A percentile compares a stretch with the other conserved stretches of the same genome.
Conservation (phyloP, 805 yeast genomes). For the Wickerhamiella cacticola region DNA sequence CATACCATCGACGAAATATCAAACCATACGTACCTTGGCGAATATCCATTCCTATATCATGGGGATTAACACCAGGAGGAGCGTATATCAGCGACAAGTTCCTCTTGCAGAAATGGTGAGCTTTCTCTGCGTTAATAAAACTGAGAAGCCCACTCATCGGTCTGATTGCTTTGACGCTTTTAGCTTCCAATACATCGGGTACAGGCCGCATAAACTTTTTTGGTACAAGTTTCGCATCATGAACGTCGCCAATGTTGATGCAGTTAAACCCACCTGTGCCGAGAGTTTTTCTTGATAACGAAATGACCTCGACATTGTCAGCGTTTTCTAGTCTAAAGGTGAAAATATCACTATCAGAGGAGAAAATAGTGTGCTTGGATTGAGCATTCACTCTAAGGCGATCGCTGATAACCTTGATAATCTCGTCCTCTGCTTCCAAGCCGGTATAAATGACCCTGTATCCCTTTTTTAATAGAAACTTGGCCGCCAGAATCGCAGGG, state of each 20-base stretch:
- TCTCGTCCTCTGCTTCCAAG: slow-evolving; percentile 13
- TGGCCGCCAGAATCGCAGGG: slow-evolving; percentile 1
- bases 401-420: slow-evolving; percentile 3
- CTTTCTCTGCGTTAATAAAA: neutral
- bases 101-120: neutral
- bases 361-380: slow-evolving; percentile 2
- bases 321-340: slow-evolving; percentile 7
- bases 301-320: slow-evolving; percentile 1
- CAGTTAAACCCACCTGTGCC: neutral
- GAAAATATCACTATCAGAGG: slow-evolving; percentile 11
- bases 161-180: neutral
- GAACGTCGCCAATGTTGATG: slow-evolving; percentile 7
- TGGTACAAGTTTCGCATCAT: neutral
- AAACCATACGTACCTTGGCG: slow-evolving; percentile 9
- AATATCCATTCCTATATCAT: slow-evolving; percentile 1
- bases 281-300: neutral
- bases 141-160: neutral
- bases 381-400: neutral
- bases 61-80: neutral
- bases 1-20: neutral
- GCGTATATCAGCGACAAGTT: slow-evolving; percentile 1
- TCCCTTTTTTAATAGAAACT: neutral
- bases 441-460: slow-evolving; percentile 7
- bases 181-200: neutral
- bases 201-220: neutral